These are phyloP conservation scores for Phytophthora hybrid DNA, from an alignment of 352 stramenopile genomes.

Conservation along the genomic window DNA sequence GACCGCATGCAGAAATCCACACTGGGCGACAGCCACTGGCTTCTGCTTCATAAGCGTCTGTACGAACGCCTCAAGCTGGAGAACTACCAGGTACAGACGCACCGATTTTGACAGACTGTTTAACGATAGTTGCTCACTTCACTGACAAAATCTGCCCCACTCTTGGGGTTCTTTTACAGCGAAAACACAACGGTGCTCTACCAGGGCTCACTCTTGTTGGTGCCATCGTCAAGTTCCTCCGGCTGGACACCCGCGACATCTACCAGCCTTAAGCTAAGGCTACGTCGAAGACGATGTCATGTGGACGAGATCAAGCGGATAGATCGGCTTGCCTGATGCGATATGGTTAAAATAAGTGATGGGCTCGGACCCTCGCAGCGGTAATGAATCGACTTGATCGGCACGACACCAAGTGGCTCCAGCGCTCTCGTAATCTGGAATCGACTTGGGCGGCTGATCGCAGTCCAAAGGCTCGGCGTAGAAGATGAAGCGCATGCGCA, in stretches of 20 bases:
- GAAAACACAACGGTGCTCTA: slow-evolving; percentile 73
- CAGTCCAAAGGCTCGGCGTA: slow-evolving; percentile 81
- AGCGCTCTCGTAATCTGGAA: slow-evolving; percentile 89
- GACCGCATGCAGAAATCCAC: slow-evolving; percentile 92
- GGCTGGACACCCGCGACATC: slow-evolving; percentile 59
- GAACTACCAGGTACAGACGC: slow-evolving; percentile 58
- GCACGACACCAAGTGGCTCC: slow-evolving; percentile 80
- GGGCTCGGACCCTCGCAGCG: slow-evolving; percentile 78
- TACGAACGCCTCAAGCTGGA: slow-evolving; percentile 81
- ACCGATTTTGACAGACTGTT: slow-evolving; percentile 14
- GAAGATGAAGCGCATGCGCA: slow-evolving; percentile 90
- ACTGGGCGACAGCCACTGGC: slow-evolving; percentile 86
- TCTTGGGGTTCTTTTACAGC: slow-evolving; percentile 38
- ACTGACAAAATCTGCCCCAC: slow-evolving; percentile 11
- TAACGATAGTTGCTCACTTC: not conserved
- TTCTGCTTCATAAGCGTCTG: slow-evolving; percentile 75
- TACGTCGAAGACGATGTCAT: slow-evolving; percentile 58
- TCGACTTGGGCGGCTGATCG: slow-evolving; percentile 84
- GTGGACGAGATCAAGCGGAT: slow-evolving; percentile 78
- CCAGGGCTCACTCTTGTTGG: slow-evolving; percentile 61
- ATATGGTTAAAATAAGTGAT: slow-evolving; percentile 82
- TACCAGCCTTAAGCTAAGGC: slow-evolving; percentile 58
- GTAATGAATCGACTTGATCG: slow-evolving; percentile 73
- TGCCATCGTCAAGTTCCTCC: slow-evolving; percentile 79
- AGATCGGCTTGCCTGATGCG: slow-evolving; percentile 73